Evolutionary conservation across 1,284 basidiomycete species (phyloP).

Genomic region (Pseudozyma flocculosa): DNA sequence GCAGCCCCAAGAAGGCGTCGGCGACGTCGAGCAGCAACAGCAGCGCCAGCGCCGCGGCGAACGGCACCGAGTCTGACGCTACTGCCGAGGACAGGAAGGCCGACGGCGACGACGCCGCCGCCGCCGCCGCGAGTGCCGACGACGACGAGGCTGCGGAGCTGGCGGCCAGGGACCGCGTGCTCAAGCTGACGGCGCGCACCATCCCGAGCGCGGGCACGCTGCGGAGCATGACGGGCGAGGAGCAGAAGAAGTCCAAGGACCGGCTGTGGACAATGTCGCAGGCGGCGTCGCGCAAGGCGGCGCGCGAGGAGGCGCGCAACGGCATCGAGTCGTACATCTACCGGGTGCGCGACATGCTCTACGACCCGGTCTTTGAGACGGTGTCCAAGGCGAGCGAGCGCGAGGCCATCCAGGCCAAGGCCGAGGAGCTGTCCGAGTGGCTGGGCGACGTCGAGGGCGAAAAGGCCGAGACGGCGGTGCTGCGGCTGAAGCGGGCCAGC

Average conservation of each 20-base stretch:
- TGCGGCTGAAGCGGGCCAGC: conserved; percentile 60
- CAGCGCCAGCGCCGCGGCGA: conserved; percentile 15
- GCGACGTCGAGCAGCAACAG: no score
- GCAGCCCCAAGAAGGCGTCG: conserved; percentile 18
- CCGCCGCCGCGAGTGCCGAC: not conserved
- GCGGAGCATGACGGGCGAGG: conserved; percentile 38
- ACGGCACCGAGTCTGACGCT: conserved; percentile 3
- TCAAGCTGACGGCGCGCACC: conserved; percentile 32
- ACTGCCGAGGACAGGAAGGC: not conserved
- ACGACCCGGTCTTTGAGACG: conserved; percentile 68
- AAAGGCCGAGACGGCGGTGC: conserved; percentile 64
- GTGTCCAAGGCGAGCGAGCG: conserved; percentile 76
- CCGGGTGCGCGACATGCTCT: conserved; percentile 78
- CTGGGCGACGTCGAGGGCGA: conserved; percentile 84
- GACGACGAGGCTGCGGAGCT: conserved; percentile 8
- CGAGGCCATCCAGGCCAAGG: conserved; percentile 66
- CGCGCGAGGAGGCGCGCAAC: conserved; percentile 87
- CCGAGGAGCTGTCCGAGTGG: conserved; percentile 77
- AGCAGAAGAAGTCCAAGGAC: conserved; percentile 48
- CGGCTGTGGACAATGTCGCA: conserved; percentile 64
- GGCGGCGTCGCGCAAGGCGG: conserved; percentile 74
- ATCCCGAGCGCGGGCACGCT: conserved; percentile 26
- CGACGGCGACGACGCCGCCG: conserved; percentile 3
- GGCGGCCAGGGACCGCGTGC: conserved; percentile 29
- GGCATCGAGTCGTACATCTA: conserved; percentile 89